Conservation (phyloP, 139 green algal genomes). For the Tetraselmis striata region DNA sequence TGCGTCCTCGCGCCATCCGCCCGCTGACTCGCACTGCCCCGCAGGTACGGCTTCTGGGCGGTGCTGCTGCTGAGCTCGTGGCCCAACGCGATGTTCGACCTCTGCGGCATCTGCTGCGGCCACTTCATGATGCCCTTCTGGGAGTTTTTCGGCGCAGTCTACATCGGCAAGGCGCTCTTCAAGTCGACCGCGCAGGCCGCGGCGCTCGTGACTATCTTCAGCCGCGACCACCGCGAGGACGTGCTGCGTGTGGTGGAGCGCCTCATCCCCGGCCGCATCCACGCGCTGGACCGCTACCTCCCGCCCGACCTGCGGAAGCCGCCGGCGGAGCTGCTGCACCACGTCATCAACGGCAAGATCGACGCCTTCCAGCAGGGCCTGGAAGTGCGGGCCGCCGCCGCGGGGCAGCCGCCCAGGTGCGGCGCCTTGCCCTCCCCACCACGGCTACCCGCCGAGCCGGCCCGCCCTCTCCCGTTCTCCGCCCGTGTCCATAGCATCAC, state of each 20-base stretch:
- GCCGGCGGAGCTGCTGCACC: constrained; percentile 35
- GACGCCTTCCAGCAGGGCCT: constrained; percentile 57
- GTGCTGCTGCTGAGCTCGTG: constrained; percentile 84
- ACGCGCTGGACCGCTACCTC: constrained; percentile 23
- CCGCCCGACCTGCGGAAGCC: constrained; percentile 1
- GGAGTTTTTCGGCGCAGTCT: constrained; percentile 79
- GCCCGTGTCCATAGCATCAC: too few relatives aligned
- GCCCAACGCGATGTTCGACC: constrained; percentile 86
- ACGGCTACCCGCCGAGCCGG: background rate
- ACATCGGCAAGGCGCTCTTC: constrained; percentile 79
- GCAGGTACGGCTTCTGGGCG: constrained; percentile 69
- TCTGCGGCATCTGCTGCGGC: constrained; percentile 89
- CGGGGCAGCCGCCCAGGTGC: constrained; percentile 12
- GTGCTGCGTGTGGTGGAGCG: constrained; percentile 40
- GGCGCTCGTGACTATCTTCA: constrained; percentile 65
- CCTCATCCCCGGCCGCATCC: constrained; percentile 37
- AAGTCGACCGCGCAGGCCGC: constrained; percentile 52
- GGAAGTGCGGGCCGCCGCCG: constrained; percentile 24
- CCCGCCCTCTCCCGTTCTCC: background rate
- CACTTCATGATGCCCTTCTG: constrained; percentile 88
- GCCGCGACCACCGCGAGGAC: constrained; percentile 38
- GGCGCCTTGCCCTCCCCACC: background rate
- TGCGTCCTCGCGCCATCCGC: background rate
- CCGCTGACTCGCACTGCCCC: background rate
- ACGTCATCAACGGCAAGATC: constrained; percentile 54